Conservation (phyloP, 768 basidiomycete species). For the Lactarius hengduanensis region DNA sequence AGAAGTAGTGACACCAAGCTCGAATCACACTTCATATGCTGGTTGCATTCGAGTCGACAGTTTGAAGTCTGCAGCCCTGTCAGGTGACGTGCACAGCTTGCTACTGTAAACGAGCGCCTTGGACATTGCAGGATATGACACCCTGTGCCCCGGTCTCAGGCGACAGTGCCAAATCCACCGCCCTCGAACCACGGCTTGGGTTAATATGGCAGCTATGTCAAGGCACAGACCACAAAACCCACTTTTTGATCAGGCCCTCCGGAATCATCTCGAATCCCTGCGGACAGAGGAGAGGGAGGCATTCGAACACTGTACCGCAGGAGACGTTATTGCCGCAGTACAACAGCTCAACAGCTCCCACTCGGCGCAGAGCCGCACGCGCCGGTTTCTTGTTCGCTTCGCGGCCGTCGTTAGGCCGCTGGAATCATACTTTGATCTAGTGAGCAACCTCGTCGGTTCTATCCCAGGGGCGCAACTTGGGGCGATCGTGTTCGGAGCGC, state of each 20-base stretch:
- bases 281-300: background rate
- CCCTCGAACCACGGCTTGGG: background rate
- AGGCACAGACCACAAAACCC: background rate
- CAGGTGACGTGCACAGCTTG: background rate
- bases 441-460: conserved; percentile 5
- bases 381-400: conserved; percentile 1
- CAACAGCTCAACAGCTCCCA: background rate
- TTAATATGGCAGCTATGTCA: background rate
- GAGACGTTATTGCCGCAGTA: conserved; percentile 4
- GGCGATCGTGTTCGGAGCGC: conserved; percentile 14
- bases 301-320: conserved; percentile 4
- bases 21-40: background rate
- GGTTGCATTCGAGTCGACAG: background rate
- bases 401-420: conserved; percentile 5
- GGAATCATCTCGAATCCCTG: conserved; percentile 10
- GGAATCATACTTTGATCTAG: conserved; percentile 8
- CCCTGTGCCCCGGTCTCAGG: background rate
- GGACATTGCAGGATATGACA: background rate
- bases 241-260: conserved; percentile 17
- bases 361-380: conserved; percentile 4
- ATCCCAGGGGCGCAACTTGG: conserved; percentile 6
- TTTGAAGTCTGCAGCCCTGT: too few species aligned
- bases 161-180: too few species aligned
- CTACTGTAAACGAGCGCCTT: background rate
- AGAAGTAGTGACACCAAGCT: background rate